Base-by-base conservation (phyloP, 345 rosid genomes). In the Eucalyptus viminalis region DNA sequence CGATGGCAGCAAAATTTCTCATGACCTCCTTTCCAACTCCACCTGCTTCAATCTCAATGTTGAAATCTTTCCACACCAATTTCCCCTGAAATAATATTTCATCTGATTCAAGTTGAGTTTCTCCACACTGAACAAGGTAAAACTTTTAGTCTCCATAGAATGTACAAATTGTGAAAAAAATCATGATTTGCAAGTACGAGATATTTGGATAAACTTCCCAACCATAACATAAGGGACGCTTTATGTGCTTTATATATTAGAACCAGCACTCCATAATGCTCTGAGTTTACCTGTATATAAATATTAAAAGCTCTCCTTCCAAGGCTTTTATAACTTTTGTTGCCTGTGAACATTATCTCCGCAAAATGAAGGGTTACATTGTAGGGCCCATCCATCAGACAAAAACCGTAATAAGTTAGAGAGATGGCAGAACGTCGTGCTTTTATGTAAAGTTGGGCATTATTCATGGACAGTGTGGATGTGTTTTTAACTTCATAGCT, bases 361-460 rank as follows among this genome's bases (percentile, higher is more conserved):
- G 96, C 96, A 88, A 97, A 97, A 90, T 97, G 98, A 88, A 97
- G 98, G 88, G 91, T 95, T 60, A 96, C 95, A 1, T 92, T 80
- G 90, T 95, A 93, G 88, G 60, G 91, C 50, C 94, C 95, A 88
- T 91, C 90, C 49, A 88, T 85, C 58, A 93, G 88, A 90, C 96
- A 95, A 62, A 90, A 93, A 44, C 90, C 94, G 81, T 93, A 93
- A 89, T 93, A 95, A 51, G 94, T 93, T 19, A 95, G 22, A 51
- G 54, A 51, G 54, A 51, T 17, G 19, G 22, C 54, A 51, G 54
- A 51, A 17, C 22, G 9, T 17, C 54, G 9, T 51, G 54, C 54
- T 51, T 51, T 0, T 0, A 16, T 51, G 54, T 51, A 51, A 51
- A 51, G 54, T 51, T 51, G 54, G 53, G 53, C 53, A 50, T 15